Base-by-base conservation (phyloP, 2,329 filamentous ascomycete genomes). In the Ophiostoma ulmi region DNA sequence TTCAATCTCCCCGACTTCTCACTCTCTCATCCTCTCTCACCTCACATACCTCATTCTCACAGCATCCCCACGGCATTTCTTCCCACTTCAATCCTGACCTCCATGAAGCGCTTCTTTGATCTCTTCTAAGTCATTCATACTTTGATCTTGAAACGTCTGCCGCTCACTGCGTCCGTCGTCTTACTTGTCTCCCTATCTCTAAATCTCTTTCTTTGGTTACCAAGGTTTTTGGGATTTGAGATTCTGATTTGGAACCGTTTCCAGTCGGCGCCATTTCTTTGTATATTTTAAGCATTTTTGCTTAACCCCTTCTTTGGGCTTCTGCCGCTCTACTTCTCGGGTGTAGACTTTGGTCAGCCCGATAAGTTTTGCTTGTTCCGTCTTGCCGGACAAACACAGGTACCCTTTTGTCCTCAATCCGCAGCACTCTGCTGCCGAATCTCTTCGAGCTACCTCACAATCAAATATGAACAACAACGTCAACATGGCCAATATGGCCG, bases 401-500 rank as follows among this genome's bases (percentile, higher is more conserved):
- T 41, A 41, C 31, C 31, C 31, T 31, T 31, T 22, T n/a, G 4
- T 11, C 35, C 35, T 22, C 35, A n/a, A 35, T 35, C 61, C 22
- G 20, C 55, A 48, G 58, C 6, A 17, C 14, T 52, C 35, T 5
- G 38, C 61, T 63, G 41, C 31, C n/a, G 26, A 35, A 6, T 14
- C 26, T n/a, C 61, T 7, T 38, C 61, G 35, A 38, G 44, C 44
- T 20, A n/a, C 1, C 44, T 7, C 35, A 10, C 7, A 39, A 36
- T 8, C 8, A 11, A 44, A 38, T 3, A 67, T 67, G 65, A 67
- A 22, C 58, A 77, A 87, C 83, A 89, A 87, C 82, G 82, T 85
- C 76, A 84, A 86, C 77, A 91, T 93, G 88, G 85, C 85, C 77
- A 86, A 83, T 77, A 91, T 92, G 87, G 87, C 85, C 78, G 83